Evolutionary conservation across 768 basidiomycete genomes (phyloP).

Genomic region (Panellus pusillus): DNA sequence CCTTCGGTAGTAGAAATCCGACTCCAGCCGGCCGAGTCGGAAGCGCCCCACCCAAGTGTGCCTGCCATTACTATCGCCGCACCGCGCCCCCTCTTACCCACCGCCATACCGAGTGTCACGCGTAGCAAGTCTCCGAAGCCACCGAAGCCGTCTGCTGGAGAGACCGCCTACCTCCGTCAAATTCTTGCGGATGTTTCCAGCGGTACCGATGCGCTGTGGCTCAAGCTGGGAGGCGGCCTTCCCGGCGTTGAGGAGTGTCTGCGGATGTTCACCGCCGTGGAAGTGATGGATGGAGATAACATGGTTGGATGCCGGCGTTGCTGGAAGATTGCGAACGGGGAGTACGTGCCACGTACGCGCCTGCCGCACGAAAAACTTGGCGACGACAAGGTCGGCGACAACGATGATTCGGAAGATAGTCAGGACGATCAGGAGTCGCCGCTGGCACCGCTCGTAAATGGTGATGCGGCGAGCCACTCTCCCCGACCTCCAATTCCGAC

Average conservation of each 20-base stretch:
- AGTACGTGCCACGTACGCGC: constrained; percentile 33
- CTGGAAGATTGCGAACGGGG: constrained; percentile 87
- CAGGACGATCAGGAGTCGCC: constrained; percentile 29
- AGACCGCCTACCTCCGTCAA: constrained; percentile 65
- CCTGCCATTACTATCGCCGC: constrained; percentile 23
- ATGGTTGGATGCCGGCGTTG: constrained; percentile 91
- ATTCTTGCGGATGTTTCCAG: constrained; percentile 64
- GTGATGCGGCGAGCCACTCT: constrained; percentile 17
- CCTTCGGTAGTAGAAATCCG: constrained; percentile 11
- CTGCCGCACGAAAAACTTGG: constrained; percentile 30
- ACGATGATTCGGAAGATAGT: constrained; percentile 32
- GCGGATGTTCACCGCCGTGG: constrained; percentile 88
- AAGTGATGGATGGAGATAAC: constrained; percentile 91
- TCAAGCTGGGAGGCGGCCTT: constrained; percentile 38
- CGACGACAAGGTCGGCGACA: constrained; percentile 31
- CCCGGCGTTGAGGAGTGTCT: constrained; percentile 77
- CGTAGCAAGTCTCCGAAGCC: constrained; percentile 48
- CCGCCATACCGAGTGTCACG: not conserved
- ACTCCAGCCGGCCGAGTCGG: constrained; percentile 2
- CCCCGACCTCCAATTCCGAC: constrained; percentile 32
- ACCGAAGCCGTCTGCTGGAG: constrained; percentile 55
- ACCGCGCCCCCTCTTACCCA: constrained; percentile 24
- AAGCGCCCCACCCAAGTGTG: constrained; percentile 4
- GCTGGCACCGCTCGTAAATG: not conserved
- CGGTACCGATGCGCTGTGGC: constrained; percentile 13